Percentiles rank a stretch among this genome's conserved stretches.
Evolutionary conservation across 2,329 filamentous ascomycete genomes (phyloP).

Genomic region (Fusarium sp.): DNA sequence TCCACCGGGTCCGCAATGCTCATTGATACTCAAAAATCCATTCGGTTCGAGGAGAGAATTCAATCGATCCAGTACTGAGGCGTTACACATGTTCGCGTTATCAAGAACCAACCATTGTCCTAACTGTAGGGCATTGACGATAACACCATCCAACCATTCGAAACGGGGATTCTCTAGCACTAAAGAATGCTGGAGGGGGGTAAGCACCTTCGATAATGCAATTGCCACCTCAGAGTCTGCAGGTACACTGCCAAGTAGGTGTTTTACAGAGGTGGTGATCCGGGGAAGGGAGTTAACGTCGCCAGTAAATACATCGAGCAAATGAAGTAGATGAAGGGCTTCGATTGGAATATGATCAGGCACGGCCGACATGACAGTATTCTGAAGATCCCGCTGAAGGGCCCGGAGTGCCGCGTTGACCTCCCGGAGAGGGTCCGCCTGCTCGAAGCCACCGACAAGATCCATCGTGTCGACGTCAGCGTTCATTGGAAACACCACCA

Average conservation of each 20-base stretch:
- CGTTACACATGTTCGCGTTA: constrained; percentile 96
- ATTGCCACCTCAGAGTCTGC: constrained; percentile 56
- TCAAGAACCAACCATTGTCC: constrained; percentile 95
- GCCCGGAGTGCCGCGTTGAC: constrained; percentile 65
- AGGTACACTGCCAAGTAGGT: constrained; percentile 54
- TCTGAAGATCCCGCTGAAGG: constrained; percentile 62
- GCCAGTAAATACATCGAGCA: constrained; percentile 55
- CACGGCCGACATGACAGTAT: constrained; percentile 58
- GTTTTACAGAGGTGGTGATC: constrained; percentile 52
- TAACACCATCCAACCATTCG: constrained; percentile 94
- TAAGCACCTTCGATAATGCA: constrained; percentile 59
- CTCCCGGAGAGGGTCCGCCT: constrained; percentile 83
- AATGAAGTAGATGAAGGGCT: constrained; percentile 61
- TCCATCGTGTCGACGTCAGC: constrained; percentile 97
- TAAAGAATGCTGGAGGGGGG: constrained; percentile 62
- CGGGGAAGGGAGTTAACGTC: constrained; percentile 50
- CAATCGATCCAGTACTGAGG: constrained; percentile 90
- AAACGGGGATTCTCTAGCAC: constrained; percentile 80
- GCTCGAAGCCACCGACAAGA: constrained; percentile 95
- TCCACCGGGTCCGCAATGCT: constrained; percentile 85
- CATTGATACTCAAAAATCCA: constrained; percentile 89
- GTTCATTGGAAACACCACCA: constrained; percentile 89
- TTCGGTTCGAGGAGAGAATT: constrained; percentile 95
- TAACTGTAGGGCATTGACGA: constrained; percentile 85
- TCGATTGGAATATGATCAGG: constrained; percentile 57